Percentiles rank a stretch among this genome's conserved stretches.
Conservation (phyloP, 768 basidiomycete species). For the Dioszegia hungarica region DNA sequence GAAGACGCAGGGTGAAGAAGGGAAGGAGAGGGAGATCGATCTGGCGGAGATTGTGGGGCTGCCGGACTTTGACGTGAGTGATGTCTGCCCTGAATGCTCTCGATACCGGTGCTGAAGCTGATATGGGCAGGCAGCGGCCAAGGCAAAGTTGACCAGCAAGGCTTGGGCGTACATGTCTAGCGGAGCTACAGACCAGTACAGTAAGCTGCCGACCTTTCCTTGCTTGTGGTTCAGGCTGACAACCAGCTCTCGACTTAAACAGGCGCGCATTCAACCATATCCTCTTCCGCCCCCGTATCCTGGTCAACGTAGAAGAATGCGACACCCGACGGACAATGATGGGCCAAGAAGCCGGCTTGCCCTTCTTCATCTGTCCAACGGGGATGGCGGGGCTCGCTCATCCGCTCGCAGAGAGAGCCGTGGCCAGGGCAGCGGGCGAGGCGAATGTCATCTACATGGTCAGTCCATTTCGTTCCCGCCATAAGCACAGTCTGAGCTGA, state of each 20-base stretch:
- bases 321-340: slow-evolving; percentile 45
- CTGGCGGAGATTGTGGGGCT: slow-evolving; percentile 44
- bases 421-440: slow-evolving; percentile 43
- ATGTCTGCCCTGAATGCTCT: background rate
- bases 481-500: too few species aligned
- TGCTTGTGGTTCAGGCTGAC: background rate
- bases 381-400: slow-evolving; percentile 51
- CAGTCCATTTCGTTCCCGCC: slow-evolving; percentile 1
- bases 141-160: slow-evolving; percentile 37
- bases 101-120: background rate
- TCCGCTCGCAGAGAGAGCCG: slow-evolving; percentile 47
- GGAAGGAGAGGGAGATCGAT: slow-evolving; percentile 35
- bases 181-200: slow-evolving; percentile 47
- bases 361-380: slow-evolving; percentile 51
- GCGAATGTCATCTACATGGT: slow-evolving; percentile 44
- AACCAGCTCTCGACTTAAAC: slow-evolving; percentile 34
- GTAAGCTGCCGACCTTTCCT: slow-evolving; percentile 14
- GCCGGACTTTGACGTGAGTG: slow-evolving; percentile 46
- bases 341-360: slow-evolving; percentile 45
- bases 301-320: slow-evolving; percentile 44
- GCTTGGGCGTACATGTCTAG: slow-evolving; percentile 48
- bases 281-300: slow-evolving; percentile 48
- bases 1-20: slow-evolving; percentile 9
- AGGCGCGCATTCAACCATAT: slow-evolving; percentile 40
- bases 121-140: slow-evolving; percentile 34